phyloP scores from a whole-genome alignment of 805 yeast species.

The Zygoascus biomembranicola region DNA sequence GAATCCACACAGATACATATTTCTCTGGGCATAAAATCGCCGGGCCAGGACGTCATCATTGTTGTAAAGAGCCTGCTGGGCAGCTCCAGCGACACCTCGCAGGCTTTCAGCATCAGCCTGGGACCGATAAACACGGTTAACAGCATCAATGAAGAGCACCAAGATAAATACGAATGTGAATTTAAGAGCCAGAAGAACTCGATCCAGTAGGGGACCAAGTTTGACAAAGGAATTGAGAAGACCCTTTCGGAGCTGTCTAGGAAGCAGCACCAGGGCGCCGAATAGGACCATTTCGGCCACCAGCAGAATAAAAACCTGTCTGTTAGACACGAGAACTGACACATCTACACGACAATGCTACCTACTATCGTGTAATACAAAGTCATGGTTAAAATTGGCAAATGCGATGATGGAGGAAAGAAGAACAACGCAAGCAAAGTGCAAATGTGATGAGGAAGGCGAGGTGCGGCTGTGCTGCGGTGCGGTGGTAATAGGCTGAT shows the following conservation, averaged over 20 bases:
- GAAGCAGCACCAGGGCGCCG: slow-evolving; percentile 78
- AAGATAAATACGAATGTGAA: slow-evolving; percentile 78
- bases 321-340: not conserved
- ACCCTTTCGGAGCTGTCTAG: slow-evolving; percentile 62
- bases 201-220: slow-evolving; percentile 61
- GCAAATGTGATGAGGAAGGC: too few relatives aligned
- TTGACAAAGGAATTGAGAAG: slow-evolving; percentile 49
- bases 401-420: not conserved
- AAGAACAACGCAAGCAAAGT: too few relatives aligned
- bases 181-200: slow-evolving; percentile 68
- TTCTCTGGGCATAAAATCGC: slow-evolving; percentile 92
- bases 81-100: slow-evolving; percentile 29
- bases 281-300: slow-evolving; percentile 72
- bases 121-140: slow-evolving; percentile 71
- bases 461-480: too few relatives aligned
- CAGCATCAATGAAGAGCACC: slow-evolving; percentile 78
- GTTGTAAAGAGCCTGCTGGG: slow-evolving; percentile 18
- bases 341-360: not conserved
- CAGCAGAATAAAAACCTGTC: slow-evolving; percentile 61
- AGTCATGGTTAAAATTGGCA: slow-evolving; percentile 28
- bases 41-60: slow-evolving; percentile 86
- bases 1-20: slow-evolving; percentile 91
- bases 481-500: too few relatives aligned
- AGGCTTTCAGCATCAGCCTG: slow-evolving; percentile 41
- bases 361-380: slow-evolving; percentile 35